Evolutionary conservation across 768 basidiomycete species (phyloP).

Genomic region (Kondoa malvinella): DNA sequence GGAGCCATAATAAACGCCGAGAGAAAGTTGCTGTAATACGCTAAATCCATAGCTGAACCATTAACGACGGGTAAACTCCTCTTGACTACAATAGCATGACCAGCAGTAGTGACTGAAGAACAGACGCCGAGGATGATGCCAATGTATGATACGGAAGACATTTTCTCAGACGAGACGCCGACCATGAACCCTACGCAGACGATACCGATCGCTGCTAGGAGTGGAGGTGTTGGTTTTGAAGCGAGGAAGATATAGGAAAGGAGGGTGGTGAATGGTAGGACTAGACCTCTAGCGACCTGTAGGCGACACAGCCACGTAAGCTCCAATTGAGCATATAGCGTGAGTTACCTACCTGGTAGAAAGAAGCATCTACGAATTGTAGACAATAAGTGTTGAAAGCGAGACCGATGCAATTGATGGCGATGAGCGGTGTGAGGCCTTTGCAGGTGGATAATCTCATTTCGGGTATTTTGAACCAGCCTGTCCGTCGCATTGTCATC

Average conservation of each 20-base stretch:
- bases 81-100: constrained; percentile 88
- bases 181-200: constrained; percentile 86
- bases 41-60: constrained; percentile 64
- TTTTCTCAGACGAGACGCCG: constrained; percentile 21
- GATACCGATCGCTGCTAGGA: constrained; percentile 54
- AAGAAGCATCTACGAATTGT: constrained; percentile 78
- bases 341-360: constrained; percentile 38
- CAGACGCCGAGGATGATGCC: constrained; percentile 67
- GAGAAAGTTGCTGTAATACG: constrained; percentile 78
- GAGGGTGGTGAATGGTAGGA: constrained; percentile 77
- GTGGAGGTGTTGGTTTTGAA: constrained; percentile 57
- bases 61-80: constrained; percentile 58
- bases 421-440: constrained; percentile 57
- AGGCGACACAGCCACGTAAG: constrained; percentile 15
- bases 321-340: neutral
- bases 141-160: constrained; percentile 39
- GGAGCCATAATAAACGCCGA: constrained; percentile 61
- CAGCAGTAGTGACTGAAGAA: constrained; percentile 67
- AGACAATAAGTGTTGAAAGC: constrained; percentile 27
- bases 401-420: constrained; percentile 62
- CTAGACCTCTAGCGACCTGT: constrained; percentile 79
- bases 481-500: constrained; percentile 21
- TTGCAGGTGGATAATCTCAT: constrained; percentile 49
- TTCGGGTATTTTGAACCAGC: constrained; percentile 50
- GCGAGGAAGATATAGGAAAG: constrained; percentile 62